phyloP scores from a whole-genome alignment of 306 rosid species.

The Myrica gale region DNA sequence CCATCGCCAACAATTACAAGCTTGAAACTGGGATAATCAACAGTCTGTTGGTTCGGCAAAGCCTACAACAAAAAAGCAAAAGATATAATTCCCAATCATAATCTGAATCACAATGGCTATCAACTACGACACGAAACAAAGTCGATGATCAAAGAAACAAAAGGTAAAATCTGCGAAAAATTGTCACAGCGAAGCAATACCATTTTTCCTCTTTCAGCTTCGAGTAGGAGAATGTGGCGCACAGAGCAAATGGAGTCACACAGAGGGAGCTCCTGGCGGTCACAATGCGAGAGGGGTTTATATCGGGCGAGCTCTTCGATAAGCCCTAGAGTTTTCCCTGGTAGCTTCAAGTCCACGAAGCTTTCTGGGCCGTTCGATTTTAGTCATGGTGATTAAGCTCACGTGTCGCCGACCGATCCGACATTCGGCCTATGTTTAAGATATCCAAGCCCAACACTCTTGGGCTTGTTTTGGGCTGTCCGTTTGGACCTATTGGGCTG shows the following conservation, averaged over 20 bases:
- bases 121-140: not conserved
- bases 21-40: slow-evolving; percentile 78
- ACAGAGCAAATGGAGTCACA: not conserved
- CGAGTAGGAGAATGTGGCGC: not conserved
- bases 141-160: not conserved
- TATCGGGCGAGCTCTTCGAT: not conserved
- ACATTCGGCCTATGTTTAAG: too few species aligned
- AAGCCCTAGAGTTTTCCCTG: slow-evolving; percentile 28
- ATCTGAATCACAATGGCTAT: not conserved
- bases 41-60: slow-evolving; percentile 75
- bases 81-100: not conserved
- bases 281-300: slow-evolving; percentile 7
- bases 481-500: too few species aligned
- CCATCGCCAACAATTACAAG: slow-evolving; percentile 87
- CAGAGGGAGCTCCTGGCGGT: not conserved
- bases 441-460: too few species aligned
- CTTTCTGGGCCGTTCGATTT: slow-evolving; percentile 42
- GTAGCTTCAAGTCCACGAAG: slow-evolving; percentile 45
- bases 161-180: not conserved
- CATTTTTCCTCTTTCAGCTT: slow-evolving; percentile 14
- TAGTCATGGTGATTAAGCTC: too few species aligned
- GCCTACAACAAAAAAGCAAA: slow-evolving; percentile 36
- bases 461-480: too few species aligned
- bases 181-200: not conserved
- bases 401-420: not conserved